Evolutionary conservation across 1,139 yeast genomes (phyloP).

Genomic region (Scheffersomyces quercinus): DNA sequence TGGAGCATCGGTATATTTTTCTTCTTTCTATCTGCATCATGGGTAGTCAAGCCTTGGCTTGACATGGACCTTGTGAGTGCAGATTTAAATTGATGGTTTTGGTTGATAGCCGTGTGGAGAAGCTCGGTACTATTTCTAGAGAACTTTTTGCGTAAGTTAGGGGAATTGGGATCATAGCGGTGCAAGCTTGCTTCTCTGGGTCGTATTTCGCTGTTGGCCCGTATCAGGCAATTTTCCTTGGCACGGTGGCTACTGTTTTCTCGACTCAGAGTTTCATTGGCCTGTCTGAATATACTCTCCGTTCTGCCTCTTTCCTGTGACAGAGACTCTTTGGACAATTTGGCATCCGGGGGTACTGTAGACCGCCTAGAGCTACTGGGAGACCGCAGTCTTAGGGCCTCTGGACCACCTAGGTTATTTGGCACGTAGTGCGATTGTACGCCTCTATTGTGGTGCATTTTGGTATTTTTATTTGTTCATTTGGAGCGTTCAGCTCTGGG

Average conservation of each 20-base stretch:
- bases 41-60: constrained; percentile 3
- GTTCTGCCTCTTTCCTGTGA: not conserved
- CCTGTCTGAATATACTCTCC: not conserved
- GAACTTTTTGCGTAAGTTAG: constrained; percentile 2
- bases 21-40: constrained; percentile 7
- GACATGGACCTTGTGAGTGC: constrained; percentile 7
- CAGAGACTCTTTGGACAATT: not conserved
- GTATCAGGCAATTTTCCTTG: not conserved
- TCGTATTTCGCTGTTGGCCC: not conserved
- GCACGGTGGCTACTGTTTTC: not conserved
- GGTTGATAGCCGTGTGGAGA: constrained; percentile 10
- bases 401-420: too few relatives aligned
- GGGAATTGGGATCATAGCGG: not conserved
- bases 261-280: not conserved
- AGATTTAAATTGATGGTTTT: constrained; percentile 7
- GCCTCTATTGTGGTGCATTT: too few relatives aligned
- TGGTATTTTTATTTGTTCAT: too few relatives aligned
- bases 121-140: constrained; percentile 4
- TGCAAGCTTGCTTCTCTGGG: not conserved
- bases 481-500: too few relatives aligned
- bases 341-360: not conserved
- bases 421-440: too few relatives aligned
- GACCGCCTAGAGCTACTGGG: not conserved
- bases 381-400: too few relatives aligned
- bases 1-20: constrained; percentile 21